Conservation (phyloP, 257 asterid species). For the Orobanche coerulescens region DNA sequence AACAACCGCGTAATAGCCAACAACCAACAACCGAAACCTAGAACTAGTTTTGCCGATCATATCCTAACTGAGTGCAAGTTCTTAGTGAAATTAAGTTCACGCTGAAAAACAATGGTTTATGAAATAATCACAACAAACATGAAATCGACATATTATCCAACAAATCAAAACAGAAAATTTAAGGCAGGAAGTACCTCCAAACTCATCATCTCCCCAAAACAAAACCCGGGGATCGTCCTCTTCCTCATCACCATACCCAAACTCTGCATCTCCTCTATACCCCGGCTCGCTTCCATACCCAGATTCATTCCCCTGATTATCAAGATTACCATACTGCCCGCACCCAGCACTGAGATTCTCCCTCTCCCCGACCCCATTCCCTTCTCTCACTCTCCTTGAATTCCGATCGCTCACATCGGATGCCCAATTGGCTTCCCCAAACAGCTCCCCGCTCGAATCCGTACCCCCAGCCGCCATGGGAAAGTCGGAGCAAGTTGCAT, state of each 20-base stretch:
- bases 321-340: slow-evolving; percentile 54
- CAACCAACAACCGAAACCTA: no score
- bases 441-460: slow-evolving; percentile 95
- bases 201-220: slow-evolving; percentile 84
- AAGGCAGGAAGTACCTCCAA: slow-evolving; percentile 50
- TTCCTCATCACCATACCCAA: slow-evolving; percentile 78
- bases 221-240: slow-evolving; percentile 64
- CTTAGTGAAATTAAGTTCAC: no score
- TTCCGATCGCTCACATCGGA: slow-evolving; percentile 86
- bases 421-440: slow-evolving; percentile 82
- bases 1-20: no score
- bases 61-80: no score
- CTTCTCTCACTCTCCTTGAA: slow-evolving; percentile 55
- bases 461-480: slow-evolving; percentile 79
- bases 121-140: not conserved
- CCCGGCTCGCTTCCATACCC: slow-evolving; percentile 99
- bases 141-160: not conserved
- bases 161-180: not conserved
- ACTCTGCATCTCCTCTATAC: slow-evolving; percentile 82
- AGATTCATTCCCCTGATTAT: slow-evolving; percentile 60
- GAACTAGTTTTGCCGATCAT: no score
- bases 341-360: slow-evolving; percentile 36
- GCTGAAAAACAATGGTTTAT: not conserved
- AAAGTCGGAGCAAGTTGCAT: slow-evolving; percentile 84
- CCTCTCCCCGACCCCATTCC: slow-evolving; percentile 44